Conservation (phyloP, 169 alveolate species). For the Plasmodium vivax region DNA sequence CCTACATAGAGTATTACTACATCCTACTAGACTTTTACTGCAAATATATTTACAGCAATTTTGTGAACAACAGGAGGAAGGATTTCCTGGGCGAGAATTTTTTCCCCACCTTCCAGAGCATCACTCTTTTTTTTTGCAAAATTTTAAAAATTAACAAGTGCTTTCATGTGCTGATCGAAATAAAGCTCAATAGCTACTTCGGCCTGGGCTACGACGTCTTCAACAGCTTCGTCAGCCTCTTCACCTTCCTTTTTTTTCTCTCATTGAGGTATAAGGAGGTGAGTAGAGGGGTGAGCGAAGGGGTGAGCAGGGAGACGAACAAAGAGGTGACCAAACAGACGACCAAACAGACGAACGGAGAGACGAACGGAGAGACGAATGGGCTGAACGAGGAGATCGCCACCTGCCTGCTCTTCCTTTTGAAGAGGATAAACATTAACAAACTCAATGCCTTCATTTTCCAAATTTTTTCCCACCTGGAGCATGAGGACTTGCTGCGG, state of each 20-base stretch:
- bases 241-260: slow-evolving; percentile 30
- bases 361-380: background rate
- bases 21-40: slow-evolving; percentile 36
- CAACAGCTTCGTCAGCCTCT: slow-evolving; percentile 48
- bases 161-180: slow-evolving; percentile 39
- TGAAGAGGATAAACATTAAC: slow-evolving; percentile 40
- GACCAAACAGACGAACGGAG: no score
- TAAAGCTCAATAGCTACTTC: slow-evolving; percentile 45
- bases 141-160: slow-evolving; percentile 63
- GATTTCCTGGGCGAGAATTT: background rate
- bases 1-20: slow-evolving; percentile 56
- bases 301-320: no score
- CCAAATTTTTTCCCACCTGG: slow-evolving; percentile 45
- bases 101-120: slow-evolving; percentile 19
- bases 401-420: slow-evolving; percentile 4
- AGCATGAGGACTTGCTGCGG: slow-evolving; percentile 11
- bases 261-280: slow-evolving; percentile 7
- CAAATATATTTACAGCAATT: slow-evolving; percentile 34
- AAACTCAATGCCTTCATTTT: slow-evolving; percentile 55
- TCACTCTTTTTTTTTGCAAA: slow-evolving; percentile 44
- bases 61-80: background rate
- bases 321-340: no score
- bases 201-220: slow-evolving; percentile 19
- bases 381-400: background rate
- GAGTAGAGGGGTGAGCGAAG: no score